Conservation (phyloP, 129 eudicot species). For the Helianthus tuberosus region DNA sequence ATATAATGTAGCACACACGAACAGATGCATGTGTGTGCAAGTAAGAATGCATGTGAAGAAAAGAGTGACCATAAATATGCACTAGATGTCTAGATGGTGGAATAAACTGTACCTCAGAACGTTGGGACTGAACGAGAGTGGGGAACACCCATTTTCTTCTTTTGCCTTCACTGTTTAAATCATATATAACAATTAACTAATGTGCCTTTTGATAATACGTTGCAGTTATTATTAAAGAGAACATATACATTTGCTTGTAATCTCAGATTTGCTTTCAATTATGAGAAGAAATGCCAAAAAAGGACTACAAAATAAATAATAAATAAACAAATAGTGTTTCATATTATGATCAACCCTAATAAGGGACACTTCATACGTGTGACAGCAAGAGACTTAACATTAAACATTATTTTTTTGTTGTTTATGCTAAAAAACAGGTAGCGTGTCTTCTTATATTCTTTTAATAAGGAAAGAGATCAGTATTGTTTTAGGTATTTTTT, state of each 20-base stretch:
- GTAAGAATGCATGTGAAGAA: background rate
- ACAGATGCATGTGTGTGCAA: background rate
- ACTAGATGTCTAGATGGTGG: conserved; percentile 12
- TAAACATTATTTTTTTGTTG: too few relatives aligned
- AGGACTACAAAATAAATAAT: background rate
- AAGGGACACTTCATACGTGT: background rate
- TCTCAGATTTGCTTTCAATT: background rate
- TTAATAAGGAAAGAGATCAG: too few relatives aligned
- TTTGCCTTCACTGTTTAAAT: conserved; percentile 81
- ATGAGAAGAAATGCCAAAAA: conserved; percentile 9
- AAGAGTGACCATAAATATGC: background rate
- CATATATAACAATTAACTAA: conserved; percentile 1
- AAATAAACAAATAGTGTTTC: background rate
- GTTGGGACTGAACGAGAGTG: conserved; percentile 51
- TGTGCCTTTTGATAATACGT: conserved; percentile 1
- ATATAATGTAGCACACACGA: background rate
- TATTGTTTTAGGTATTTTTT: too few relatives aligned
- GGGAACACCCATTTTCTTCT: conserved; percentile 97
- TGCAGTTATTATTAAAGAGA: conserved; percentile 3
- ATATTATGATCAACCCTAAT: too few relatives aligned
- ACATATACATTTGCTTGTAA: background rate
- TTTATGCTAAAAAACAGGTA: background rate
- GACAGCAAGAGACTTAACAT: background rate
- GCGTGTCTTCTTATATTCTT: background rate
- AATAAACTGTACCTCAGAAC: conserved; percentile 50